A percentile compares a stretch with the other conserved stretches of the same genome.
These are phyloP conservation scores for Telfairia occidentalis DNA, from an alignment of 331 rosid species.

Conservation along the genomic window DNA sequence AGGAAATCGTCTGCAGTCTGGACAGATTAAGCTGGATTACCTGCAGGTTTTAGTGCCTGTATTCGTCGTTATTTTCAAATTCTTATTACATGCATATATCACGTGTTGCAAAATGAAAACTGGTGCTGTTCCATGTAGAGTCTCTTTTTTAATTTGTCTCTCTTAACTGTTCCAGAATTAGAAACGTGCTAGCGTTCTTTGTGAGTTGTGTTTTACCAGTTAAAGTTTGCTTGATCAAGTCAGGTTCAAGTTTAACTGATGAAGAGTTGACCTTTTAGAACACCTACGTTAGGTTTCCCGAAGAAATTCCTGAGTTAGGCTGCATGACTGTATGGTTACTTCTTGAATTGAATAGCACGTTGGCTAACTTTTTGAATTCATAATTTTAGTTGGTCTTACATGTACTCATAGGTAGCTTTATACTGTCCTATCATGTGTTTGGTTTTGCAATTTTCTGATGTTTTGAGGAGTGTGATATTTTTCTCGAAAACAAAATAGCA, in stretches of 20 bases:
- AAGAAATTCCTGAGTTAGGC: not conserved
- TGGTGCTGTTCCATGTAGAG: not conserved
- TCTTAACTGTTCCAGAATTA: not conserved
- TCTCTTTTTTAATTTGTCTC: not conserved
- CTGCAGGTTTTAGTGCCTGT: conserved; percentile 5
- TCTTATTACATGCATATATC: not conserved
- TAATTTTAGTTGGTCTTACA: not conserved
- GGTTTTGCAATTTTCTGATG: not conserved
- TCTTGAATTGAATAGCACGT: not conserved
- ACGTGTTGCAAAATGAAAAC: not conserved
- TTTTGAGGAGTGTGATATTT: not conserved
- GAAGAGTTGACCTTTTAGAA: conserved; percentile 1
- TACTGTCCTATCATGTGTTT: not conserved
- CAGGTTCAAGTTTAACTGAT: not conserved
- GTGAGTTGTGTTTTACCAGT: not conserved
- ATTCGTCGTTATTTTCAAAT: not conserved
- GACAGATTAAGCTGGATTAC: conserved; percentile 3
- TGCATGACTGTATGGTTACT: not conserved
- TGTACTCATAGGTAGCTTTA: not conserved
- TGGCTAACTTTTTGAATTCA: not conserved
- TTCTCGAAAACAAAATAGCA: not conserved
- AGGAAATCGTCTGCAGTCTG: conserved; percentile 1
- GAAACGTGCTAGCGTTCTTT: too few species aligned
- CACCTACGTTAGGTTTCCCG: not conserved
- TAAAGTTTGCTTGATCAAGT: not conserved